Evolutionary conservation across 1,284 basidiomycete species (phyloP), one percentile per base, ranked within the genome.

Genomic region (Cutaneotrichosporon arboriforme): DNA sequence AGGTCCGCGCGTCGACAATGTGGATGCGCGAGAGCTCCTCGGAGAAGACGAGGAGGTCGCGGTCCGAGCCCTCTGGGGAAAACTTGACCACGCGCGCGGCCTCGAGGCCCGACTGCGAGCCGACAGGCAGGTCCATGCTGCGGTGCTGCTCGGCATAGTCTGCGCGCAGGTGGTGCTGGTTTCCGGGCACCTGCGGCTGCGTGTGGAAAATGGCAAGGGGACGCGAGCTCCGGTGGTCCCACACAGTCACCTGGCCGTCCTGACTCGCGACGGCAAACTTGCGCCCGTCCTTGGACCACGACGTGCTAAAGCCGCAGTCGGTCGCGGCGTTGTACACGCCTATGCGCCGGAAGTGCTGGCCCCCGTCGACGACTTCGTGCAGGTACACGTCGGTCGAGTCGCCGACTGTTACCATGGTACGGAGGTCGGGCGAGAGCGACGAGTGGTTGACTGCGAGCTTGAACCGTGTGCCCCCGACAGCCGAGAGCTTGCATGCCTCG

Each of bases 251-350:
- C 48, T 74, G 72, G 3, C 74, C 74, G 52, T 76, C 72, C 62
- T 76, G 73, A 55, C 66, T 68, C 7, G 74, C 74, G 7, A 74
- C 74, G 13, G 72, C 74, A 53, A 76, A 76, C 47, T 74, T 74
- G 22, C 73, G 63, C 5, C 74, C 74, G 51, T 76, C 74, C 48
- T 71, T 70, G 52, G 66, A 69, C 74, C 74, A 76, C 17, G 68
- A 58, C 1, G 72, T 74, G 4, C 68, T 71, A 56, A 76, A 76
- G 4, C 68, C 70, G 13, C 67, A 66, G 52, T 76, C 74, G 8
- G 69, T 72, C 0, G 70, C 72, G 13, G 68, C 72, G 22, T 61
- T 62, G 57, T 73, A 74, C 22, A 65, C 61, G 14, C 66, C 68
- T 34, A 76, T 70, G 49, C 64, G 63, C 17, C 63, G 58, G 57